Percentiles rank a stretch among this genome's conserved stretches.
These are phyloP conservation scores for Chalciporus sphaerocephalus DNA, from an alignment of 768 basidiomycete genomes.

Conservation along the genomic window DNA sequence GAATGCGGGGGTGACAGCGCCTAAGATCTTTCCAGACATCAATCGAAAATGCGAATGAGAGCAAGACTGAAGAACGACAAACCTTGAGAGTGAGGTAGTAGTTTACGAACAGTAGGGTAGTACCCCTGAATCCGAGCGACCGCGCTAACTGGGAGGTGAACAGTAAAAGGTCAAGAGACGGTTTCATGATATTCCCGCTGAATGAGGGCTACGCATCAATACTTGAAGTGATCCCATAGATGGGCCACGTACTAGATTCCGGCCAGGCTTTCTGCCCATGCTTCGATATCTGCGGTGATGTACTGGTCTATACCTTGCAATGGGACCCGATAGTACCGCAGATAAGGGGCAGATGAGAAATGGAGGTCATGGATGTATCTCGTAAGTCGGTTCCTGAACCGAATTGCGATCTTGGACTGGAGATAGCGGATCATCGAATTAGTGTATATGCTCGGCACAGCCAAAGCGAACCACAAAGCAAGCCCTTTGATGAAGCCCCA, in stretches of 20 bases:
- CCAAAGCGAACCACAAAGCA: slow-evolving; percentile 83
- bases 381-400: slow-evolving; percentile 80
- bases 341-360: slow-evolving; percentile 65
- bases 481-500: slow-evolving; percentile 79
- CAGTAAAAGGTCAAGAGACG: slow-evolving; percentile 81
- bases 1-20: slow-evolving; percentile 88
- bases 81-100: slow-evolving; percentile 77
- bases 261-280: slow-evolving; percentile 82
- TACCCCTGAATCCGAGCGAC: slow-evolving; percentile 83
- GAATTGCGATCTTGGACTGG: slow-evolving; percentile 79
- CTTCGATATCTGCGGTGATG: slow-evolving; percentile 86
- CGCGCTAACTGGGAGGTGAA: slow-evolving; percentile 90
- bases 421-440: slow-evolving; percentile 94
- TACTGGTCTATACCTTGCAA: slow-evolving; percentile 85
- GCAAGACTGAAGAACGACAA: background rate
- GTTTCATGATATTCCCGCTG: slow-evolving; percentile 92
- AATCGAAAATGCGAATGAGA: background rate
- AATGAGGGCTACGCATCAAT: background rate
- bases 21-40: slow-evolving; percentile 46
- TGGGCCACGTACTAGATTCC: slow-evolving; percentile 76
- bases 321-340: slow-evolving; percentile 64
- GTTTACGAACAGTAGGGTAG: slow-evolving; percentile 70
- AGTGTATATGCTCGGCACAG: slow-evolving; percentile 91
- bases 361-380: slow-evolving; percentile 92
- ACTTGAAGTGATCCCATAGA: background rate